These are phyloP conservation scores for Psidium guajava DNA, from an alignment of 345 rosid genomes.

Conservation along the genomic window DNA sequence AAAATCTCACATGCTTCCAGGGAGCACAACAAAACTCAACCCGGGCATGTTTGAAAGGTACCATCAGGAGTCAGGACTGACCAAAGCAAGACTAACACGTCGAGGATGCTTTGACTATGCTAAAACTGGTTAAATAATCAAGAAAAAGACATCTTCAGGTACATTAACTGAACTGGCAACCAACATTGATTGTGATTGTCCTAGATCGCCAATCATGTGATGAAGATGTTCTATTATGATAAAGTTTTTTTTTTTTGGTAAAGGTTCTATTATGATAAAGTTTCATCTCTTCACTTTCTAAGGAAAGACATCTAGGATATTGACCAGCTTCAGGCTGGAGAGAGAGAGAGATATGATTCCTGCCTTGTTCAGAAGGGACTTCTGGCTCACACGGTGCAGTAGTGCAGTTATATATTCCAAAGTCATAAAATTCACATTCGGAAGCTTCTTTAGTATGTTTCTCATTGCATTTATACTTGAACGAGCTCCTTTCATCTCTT, in stretches of 20 bases:
- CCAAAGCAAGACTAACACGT: not conserved
- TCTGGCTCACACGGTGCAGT: slow-evolving; percentile 73
- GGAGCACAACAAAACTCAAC: not conserved
- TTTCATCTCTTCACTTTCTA: not conserved
- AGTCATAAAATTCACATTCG: slow-evolving; percentile 76
- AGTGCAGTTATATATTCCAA: slow-evolving; percentile 77
- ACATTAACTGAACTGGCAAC: not conserved
- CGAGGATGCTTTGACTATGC: not conserved
- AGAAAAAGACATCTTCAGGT: not conserved
- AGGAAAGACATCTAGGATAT: not conserved
- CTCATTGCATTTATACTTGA: slow-evolving; percentile 58
- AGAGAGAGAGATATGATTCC: not conserved
- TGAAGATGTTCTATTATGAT: not conserved
- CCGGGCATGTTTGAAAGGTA: not conserved
- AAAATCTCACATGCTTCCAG: not conserved
- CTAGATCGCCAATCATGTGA: not conserved
- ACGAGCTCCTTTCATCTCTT: slow-evolving; percentile 63
- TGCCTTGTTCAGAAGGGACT: slow-evolving; percentile 78
- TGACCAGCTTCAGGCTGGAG: not conserved
- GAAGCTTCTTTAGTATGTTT: slow-evolving; percentile 70
- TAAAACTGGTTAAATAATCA: not conserved
- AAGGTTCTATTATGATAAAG: not conserved
- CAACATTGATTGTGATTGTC: not conserved
- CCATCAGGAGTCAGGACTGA: not conserved
- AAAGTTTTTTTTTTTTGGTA: no score